Evolutionary conservation across 331 rosid genomes (phyloP).

Genomic region (Telfairia occidentalis): DNA sequence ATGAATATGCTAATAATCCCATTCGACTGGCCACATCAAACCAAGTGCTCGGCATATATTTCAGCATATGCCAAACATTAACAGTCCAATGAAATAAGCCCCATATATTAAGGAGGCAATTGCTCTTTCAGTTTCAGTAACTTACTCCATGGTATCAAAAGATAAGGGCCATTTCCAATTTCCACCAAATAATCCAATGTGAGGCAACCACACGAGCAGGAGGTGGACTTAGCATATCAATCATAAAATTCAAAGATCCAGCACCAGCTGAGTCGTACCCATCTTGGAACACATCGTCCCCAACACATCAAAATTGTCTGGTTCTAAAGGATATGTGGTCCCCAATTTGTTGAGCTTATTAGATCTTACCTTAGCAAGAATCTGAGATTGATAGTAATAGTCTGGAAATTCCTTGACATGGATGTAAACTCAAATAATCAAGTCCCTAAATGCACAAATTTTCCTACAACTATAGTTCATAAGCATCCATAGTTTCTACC

Average conservation of each 20-base stretch:
- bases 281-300: neutral
- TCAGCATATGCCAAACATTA: neutral
- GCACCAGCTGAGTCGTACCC: neutral
- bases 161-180: neutral
- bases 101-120: neutral
- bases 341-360: neutral
- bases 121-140: neutral
- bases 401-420: neutral
- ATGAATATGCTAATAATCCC: neutral
- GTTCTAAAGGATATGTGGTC: neutral
- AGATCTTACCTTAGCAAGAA: neutral
- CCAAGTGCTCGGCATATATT: neutral
- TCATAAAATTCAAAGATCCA: neutral
- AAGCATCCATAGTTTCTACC: neutral
- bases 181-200: neutral
- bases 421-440: neutral
- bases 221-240: neutral
- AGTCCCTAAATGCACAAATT: neutral
- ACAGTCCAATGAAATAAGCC: neutral
- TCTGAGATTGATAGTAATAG: neutral
- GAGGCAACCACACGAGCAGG: neutral
- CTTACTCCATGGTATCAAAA: neutral
- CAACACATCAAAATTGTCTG: neutral
- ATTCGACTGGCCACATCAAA: neutral
- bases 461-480: neutral